Conservation (phyloP, 2,329 filamentous ascomycete genomes). For the Plenodomus biglobosus region DNA sequence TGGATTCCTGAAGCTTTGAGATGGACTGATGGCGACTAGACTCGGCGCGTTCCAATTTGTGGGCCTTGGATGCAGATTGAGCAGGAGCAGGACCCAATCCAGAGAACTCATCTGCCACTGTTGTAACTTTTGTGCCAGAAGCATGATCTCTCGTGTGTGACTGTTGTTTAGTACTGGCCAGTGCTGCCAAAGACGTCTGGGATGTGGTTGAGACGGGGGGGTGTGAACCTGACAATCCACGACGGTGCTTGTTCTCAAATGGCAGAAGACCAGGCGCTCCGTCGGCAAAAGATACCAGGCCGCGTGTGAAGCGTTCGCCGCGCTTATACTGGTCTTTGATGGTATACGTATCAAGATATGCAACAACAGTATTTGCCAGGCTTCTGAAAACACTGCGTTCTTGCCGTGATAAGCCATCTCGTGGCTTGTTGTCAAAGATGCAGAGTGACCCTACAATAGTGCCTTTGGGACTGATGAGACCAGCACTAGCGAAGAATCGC, state of each 20-base stretch:
- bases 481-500: constrained; percentile 34
- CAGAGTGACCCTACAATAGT: constrained; percentile 28
- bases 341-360: constrained; percentile 31
- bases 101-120: background rate
- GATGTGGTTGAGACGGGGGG: background rate
- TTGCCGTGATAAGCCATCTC: constrained; percentile 15
- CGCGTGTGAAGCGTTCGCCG: constrained; percentile 36
- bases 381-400: constrained; percentile 22
- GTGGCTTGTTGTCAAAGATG: constrained; percentile 26
- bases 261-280: constrained; percentile 27
- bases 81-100: background rate
- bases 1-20: constrained; percentile 28
- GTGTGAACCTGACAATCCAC: background rate
- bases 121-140: background rate
- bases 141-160: background rate
- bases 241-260: constrained; percentile 7
- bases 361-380: constrained; percentile 27
- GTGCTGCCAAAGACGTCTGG: background rate
- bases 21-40: constrained; percentile 19
- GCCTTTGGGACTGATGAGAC: constrained; percentile 26
- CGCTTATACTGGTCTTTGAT: constrained; percentile 28
- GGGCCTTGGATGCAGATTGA: background rate
- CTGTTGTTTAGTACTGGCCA: background rate
- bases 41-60: background rate
- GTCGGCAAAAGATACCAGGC: constrained; percentile 35